These are phyloP conservation scores for Sordariomycetes sp. DNA, from an alignment of 2,329 filamentous ascomycete species.

Conservation along the genomic window DNA sequence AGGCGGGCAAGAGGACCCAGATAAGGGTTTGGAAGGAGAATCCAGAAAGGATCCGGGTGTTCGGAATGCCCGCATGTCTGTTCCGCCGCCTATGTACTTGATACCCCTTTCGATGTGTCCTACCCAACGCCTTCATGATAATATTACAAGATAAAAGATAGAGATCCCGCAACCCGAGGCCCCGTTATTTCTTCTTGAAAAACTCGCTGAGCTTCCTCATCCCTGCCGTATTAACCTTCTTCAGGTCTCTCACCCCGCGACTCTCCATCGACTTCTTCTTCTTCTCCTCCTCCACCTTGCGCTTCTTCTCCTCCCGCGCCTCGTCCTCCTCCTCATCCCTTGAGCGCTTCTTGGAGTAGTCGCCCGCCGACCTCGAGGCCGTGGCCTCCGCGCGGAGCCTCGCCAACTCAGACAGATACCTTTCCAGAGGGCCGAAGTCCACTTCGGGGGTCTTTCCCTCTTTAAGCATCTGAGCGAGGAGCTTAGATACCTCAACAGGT, in stretches of 20 bases:
- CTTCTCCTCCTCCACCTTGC: conserved; percentile 81
- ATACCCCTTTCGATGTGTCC: not conserved
- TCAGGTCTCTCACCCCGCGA: conserved; percentile 65
- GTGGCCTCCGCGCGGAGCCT: conserved; percentile 61
- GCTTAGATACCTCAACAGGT: conserved; percentile 26
- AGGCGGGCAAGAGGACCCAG: not conserved
- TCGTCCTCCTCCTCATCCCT: conserved; percentile 58
- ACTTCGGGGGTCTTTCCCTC: conserved; percentile 23
- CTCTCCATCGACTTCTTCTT: conserved; percentile 68
- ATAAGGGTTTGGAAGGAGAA: not conserved
- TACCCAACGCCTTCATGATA: not conserved
- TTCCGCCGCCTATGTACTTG: not conserved
- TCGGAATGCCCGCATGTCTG: not conserved
- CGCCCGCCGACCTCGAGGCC: conserved; percentile 54
- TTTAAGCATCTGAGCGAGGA: conserved; percentile 29
- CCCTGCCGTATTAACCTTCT: conserved; percentile 81
- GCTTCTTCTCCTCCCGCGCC: conserved; percentile 65
- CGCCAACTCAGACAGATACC: conserved; percentile 56
- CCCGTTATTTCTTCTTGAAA: conserved; percentile 60
- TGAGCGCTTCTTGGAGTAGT: conserved; percentile 61
- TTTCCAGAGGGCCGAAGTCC: conserved; percentile 61
- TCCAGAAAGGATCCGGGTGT: not conserved
- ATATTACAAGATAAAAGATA: not conserved
- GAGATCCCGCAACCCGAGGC: not conserved
- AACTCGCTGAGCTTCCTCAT: conserved; percentile 98